Evolutionary conservation across 768 basidiomycete species (phyloP), one percentile per base, ranked within the genome.

Genomic region (Ramaria sp.): DNA sequence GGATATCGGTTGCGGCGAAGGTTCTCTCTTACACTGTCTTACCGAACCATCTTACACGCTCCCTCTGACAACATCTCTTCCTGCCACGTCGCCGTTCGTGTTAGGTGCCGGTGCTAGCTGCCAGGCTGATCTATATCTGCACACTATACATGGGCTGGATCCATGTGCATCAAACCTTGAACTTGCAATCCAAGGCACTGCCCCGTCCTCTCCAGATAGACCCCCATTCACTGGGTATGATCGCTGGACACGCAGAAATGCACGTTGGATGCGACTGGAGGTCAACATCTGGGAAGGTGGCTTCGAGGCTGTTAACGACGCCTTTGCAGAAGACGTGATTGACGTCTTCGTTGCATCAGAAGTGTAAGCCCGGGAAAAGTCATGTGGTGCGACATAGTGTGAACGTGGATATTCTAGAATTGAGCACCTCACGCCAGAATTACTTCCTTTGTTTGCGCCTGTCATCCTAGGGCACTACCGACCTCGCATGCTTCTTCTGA

Each of bases 1-100:
- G 49, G 91, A 94, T 63, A 73, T 91, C 27, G 91, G 91, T 4
- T 94, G 91, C 62, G 91, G 91, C 41, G 82, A 88, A 68, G 91
- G 91, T 20, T 73, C 82, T 39, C 75, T 93, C 7, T 78, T 93
- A 13, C 67, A 73, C 0, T 77, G 82, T 10, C 79, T 94, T 11
- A 79, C 80, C 61, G 83, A 87, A 63, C 85, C 91, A 0, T 81
- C 90, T 1, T 82, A 84, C 0, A 86, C 86, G 80, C 77, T 84
- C 24, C 60, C 72, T n/a, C 61, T 43, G 66, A 79, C 65, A 0
- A 55, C 38, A 39, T 19, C 75, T 75, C 2, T 71, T 74, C 22
- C 46, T 63, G 7, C 63, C 68, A 1, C 53, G 5, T 13, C 47
- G 19, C 12, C 33, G 30, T 31, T 5, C 33, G 30, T 48, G 24